Percentiles rank a stretch among this genome's conserved stretches.
These are phyloP conservation scores for Chiua virens DNA, from an alignment of 768 basidiomycete genomes.

Conservation along the genomic window DNA sequence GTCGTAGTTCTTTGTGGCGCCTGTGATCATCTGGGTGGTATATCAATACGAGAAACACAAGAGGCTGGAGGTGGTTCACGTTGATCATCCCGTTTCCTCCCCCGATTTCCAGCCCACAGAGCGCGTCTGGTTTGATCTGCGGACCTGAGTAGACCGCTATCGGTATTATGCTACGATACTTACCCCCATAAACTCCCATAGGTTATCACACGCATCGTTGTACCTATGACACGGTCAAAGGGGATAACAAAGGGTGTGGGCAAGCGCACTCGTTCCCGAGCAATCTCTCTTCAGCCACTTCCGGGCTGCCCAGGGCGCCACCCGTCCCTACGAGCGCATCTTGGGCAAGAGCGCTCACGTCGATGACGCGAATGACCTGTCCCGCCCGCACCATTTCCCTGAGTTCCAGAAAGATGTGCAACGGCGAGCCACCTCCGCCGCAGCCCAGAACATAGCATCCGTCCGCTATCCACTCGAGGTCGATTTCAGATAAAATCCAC, in stretches of 20 bases:
- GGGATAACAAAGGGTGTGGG: not conserved
- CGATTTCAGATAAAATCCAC: conserved; percentile 48
- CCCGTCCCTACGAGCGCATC: conserved; percentile 44
- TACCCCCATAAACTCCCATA: conserved; percentile 32
- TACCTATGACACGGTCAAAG: conserved; percentile 20
- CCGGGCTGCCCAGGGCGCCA: conserved; percentile 45
- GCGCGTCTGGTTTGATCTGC: conserved; percentile 38
- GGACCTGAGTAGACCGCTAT: not conserved
- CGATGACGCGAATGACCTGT: conserved; percentile 43
- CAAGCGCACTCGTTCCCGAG: conserved; percentile 37
- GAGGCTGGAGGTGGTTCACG: conserved; percentile 21
- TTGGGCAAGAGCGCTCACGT: conserved; percentile 40
- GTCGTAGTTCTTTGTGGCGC: conserved; percentile 34
- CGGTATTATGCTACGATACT: not conserved
- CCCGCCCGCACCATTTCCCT: conserved; percentile 55
- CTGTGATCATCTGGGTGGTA: conserved; percentile 34
- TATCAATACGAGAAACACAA: conserved; percentile 7
- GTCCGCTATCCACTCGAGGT: conserved; percentile 59
- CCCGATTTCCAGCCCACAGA: conserved; percentile 41
- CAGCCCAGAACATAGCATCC: conserved; percentile 64
- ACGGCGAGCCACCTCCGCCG: conserved; percentile 63
- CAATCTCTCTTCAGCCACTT: conserved; percentile 37
- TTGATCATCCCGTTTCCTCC: conserved; percentile 47
- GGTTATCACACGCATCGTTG: conserved; percentile 32
- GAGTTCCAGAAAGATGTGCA: conserved; percentile 49